Evolutionary conservation across 2,329 filamentous ascomycete genomes (phyloP).

Genomic region (Hirsutella minnesotensis): DNA sequence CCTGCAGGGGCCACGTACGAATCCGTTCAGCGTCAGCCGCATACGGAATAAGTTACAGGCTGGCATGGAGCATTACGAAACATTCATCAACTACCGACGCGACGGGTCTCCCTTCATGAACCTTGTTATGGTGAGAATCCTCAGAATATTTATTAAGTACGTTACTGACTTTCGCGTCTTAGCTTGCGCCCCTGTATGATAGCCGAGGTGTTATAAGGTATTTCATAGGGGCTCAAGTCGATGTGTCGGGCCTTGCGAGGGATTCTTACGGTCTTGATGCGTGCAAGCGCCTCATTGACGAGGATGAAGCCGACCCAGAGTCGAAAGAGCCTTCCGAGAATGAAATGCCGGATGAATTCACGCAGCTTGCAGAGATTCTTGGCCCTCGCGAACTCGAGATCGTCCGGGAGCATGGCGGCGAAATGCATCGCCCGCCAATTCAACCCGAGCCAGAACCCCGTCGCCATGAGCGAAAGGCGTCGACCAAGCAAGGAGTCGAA

Average conservation of each 20-base stretch:
- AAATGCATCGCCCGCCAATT: conserved; percentile 38
- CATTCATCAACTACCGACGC: conserved; percentile 67
- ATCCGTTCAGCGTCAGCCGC: conserved; percentile 47
- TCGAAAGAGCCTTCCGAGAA: conserved; percentile 5
- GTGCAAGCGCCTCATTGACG: conserved; percentile 31
- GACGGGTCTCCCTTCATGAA: conserved; percentile 72
- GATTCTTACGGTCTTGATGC: conserved; percentile 55
- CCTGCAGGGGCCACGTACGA: conserved; percentile 63
- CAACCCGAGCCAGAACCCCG: neutral
- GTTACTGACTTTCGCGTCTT: conserved; percentile 25
- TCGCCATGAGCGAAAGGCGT: neutral
- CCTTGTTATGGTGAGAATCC: conserved; percentile 49
- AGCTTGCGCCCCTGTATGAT: conserved; percentile 51
- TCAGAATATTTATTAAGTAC: neutral
- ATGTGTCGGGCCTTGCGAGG: conserved; percentile 56
- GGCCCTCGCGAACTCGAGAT: conserved; percentile 54
- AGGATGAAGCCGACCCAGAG: conserved; percentile 2
- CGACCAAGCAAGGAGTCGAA: neutral
- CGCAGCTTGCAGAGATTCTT: conserved; percentile 56
- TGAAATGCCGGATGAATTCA: conserved; percentile 48
- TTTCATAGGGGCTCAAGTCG: conserved; percentile 60
- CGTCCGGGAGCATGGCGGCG: conserved; percentile 48
- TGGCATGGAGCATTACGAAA: conserved; percentile 60
- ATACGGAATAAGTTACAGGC: conserved; percentile 48
- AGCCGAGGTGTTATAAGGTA: conserved; percentile 55